Evolutionary conservation across 2,329 filamentous ascomycete genomes (phyloP), one percentile per base, ranked within the genome.

Genomic region (Aspergillus ochraceus): DNA sequence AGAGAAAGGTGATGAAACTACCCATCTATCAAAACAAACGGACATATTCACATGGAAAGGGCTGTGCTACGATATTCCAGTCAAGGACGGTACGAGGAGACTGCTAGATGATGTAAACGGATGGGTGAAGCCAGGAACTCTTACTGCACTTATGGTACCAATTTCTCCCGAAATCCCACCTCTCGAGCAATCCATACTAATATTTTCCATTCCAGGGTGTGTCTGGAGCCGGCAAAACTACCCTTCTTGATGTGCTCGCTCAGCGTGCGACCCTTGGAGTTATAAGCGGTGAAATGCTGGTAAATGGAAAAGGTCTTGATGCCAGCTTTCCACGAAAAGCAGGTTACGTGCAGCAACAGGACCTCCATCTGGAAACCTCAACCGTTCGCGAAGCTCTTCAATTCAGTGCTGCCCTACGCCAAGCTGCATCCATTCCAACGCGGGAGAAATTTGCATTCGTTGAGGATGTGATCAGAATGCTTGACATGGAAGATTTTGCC

Each of bases 401-500:
- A 67, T 96, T 96, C 76, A 90, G 86, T 65, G 92, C 92, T n/a
- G 75, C 92, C 17, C 86, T 96, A n/a, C 88, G 92, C 56, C 92
- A 96, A 69, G 90, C 91, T 1, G 84, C 84, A 42, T 80, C 87
- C 24, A 83, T 90, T 11, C 80, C 90, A 2, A 81, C 80, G 11
- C 76, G 82, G 11, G 91, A 95, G 71, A 96, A 95, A 80, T 77
- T 91, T 12, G 88, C 84, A 1, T 95, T 94, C 64, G 91, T 94
- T n/a, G 88, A 92, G 36, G 88, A 94, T 4, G 63, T 66, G 1
- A 95, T 96, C 71, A 89, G 89, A 76, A 84, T 96, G 51, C 79
- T 96, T 19, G 90, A 93, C 42, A 95, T 96, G 91, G 81, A 90
- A 59, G 86, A 90, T 55, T 94, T 92, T 68, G 90, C 90, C 20